Evolutionary conservation across 306 rosid species (phyloP), one percentile per base, ranked within the genome.

Genomic region (Delonix regia): DNA sequence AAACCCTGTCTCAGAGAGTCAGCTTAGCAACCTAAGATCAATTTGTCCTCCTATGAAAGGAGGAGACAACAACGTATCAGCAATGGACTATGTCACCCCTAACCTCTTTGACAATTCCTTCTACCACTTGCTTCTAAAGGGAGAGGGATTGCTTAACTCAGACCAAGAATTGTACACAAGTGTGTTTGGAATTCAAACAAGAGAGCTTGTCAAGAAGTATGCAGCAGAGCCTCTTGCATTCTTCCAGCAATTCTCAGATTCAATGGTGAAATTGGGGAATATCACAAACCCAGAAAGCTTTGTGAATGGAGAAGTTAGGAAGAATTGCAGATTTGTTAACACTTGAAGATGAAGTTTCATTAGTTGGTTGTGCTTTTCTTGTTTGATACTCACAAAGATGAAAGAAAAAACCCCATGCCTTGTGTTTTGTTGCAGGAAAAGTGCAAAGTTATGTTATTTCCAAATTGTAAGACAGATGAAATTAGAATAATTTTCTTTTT

Each of bases 211-310:
- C 9, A 88, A 84, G 77, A 81, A 85, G 66, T 95, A 91, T 76
- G 99, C 98, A 18, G 71, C 75, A 4, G 98, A 90, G 1, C 49
- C 97, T 18, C 19, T 87, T 8, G 91, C 91, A 69, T 95, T 95
- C 89, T 95, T 92, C 83, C 82, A 87, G 79, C 98, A 95, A 30
- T 95, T 95, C 82, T 88, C 97, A 0, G 93, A 95, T 52, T 89
- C 98, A 6, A 95, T 92, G 97, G 92, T 90, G 74, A 95, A 87
- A 48, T 51, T 95, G 95, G 99, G 97, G 79, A 95, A 92, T 33
- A 95, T 90, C 18, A 60, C 69, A 16, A 92, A 89, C 21, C 41
- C 83, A 0, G 97, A 91, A 11, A 89, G 90, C 90, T 92, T 86
- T 69, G 19, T 45, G 69, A 79, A 45, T 2, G 98, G 97, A 28